Evolutionary conservation across 2,329 filamentous ascomycete species (phyloP).

Genomic region (Teratosphaeria pseudoeucalypti): DNA sequence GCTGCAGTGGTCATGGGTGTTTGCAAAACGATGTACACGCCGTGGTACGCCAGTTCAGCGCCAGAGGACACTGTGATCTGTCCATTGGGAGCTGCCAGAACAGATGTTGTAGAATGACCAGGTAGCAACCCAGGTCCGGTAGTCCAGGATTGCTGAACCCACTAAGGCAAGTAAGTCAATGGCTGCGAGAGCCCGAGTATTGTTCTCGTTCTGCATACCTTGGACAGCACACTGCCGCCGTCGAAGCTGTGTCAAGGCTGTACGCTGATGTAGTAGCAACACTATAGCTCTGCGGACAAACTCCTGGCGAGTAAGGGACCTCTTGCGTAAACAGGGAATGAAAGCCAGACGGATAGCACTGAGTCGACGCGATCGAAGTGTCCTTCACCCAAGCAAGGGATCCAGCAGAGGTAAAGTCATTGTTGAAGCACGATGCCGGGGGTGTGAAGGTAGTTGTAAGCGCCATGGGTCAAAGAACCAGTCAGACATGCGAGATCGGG

Average conservation of each 20-base stretch:
- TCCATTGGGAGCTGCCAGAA: not conserved
- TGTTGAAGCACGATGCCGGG: not conserved
- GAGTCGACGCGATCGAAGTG: not conserved
- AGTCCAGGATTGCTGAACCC: not conserved
- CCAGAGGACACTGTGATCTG: not conserved
- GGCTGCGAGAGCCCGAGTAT: not conserved
- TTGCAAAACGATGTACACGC: no score
- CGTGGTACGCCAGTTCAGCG: not conserved
- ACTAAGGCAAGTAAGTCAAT: not conserved
- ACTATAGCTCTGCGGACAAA: not conserved
- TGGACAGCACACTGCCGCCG: not conserved
- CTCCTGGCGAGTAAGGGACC: not conserved
- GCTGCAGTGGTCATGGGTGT: no score
- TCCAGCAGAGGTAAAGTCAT: not conserved
- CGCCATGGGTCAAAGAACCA: no score
- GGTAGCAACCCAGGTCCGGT: not conserved
- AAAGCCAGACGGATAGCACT: not conserved
- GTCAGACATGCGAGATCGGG: no score
- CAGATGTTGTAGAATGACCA: not conserved
- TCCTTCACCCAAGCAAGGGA: not conserved
- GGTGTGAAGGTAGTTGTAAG: no score
- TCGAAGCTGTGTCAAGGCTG: not conserved
- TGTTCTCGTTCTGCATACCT: not conserved
- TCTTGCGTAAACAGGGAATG: not conserved
- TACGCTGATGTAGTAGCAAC: not conserved